Evolutionary conservation across 2,329 filamentous ascomycete genomes (phyloP).

Genomic region (Aciculosporium take): DNA sequence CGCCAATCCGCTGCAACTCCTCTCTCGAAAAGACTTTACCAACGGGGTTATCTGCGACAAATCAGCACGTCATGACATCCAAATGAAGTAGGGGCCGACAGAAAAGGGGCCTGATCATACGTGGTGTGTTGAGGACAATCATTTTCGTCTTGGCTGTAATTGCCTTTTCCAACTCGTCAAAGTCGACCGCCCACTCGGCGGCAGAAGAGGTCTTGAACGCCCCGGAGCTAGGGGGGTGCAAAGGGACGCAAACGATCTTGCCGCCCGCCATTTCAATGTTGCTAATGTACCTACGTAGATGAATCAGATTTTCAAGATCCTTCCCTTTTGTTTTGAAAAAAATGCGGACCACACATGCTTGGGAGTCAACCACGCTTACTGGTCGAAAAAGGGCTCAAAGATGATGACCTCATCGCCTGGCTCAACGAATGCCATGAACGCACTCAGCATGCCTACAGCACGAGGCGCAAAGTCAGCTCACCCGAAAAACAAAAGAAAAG

Average conservation of each 20-base stretch:
- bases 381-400: conserved; percentile 97
- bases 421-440: conserved; percentile 96
- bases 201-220: conserved; percentile 69
- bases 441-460: conserved; percentile 70
- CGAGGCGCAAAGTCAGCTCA: background rate
- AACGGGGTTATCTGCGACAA: conserved; percentile 67
- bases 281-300: conserved; percentile 49
- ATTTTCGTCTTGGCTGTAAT: conserved; percentile 86
- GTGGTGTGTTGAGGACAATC: conserved; percentile 77
- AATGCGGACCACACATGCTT: too few relatives aligned
- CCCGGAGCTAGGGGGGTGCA: conserved; percentile 75
- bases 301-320: background rate
- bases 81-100: background rate
- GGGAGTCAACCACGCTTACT: conserved; percentile 40
- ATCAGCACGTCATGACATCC: background rate
- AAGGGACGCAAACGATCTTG: conserved; percentile 86
- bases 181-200: conserved; percentile 76
- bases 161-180: conserved; percentile 64
- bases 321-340: background rate
- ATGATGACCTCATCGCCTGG: conserved; percentile 91
- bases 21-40: conserved; percentile 84
- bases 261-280: conserved; percentile 98
- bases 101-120: conserved; percentile 16
- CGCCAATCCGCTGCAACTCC: conserved; percentile 73
- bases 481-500: background rate